Evolutionary conservation across 331 rosid species (phyloP).

Genomic region (Malus hybrid): DNA sequence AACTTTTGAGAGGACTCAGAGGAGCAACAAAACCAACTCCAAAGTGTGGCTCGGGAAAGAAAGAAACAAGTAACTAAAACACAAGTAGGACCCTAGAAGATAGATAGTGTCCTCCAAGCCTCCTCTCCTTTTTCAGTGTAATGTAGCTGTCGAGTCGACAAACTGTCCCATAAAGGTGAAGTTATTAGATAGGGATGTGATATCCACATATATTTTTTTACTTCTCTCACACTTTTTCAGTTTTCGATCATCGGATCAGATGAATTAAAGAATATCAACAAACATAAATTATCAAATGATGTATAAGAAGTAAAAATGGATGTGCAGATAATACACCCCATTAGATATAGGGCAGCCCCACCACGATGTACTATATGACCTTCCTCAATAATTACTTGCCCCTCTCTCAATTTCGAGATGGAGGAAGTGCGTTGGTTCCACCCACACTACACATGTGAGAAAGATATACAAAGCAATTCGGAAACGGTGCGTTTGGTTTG

Average conservation of each 20-base stretch:
- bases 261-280: too few relatives aligned
- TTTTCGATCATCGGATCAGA: too few relatives aligned
- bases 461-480: background rate
- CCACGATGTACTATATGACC: background rate
- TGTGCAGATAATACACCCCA: too few relatives aligned
- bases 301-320: too few relatives aligned
- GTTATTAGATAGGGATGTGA: background rate
- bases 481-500: background rate
- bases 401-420: background rate
- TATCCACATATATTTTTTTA: too few relatives aligned
- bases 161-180: background rate
- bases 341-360: constrained; percentile 3
- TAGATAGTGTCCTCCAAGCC: background rate
- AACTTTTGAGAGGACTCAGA: background rate
- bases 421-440: constrained; percentile 24
- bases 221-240: too few relatives aligned
- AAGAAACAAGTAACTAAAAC: background rate
- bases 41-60: background rate
- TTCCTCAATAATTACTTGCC: constrained; percentile 4
- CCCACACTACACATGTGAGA: background rate
- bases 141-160: background rate
- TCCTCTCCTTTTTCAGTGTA: background rate
- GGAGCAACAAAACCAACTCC: background rate
- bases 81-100: background rate
- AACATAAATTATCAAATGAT: too few relatives aligned